Evolutionary conservation across 768 basidiomycete species (phyloP), one percentile per base, ranked within the genome.

Genomic region (Pisolithus marmoratus): DNA sequence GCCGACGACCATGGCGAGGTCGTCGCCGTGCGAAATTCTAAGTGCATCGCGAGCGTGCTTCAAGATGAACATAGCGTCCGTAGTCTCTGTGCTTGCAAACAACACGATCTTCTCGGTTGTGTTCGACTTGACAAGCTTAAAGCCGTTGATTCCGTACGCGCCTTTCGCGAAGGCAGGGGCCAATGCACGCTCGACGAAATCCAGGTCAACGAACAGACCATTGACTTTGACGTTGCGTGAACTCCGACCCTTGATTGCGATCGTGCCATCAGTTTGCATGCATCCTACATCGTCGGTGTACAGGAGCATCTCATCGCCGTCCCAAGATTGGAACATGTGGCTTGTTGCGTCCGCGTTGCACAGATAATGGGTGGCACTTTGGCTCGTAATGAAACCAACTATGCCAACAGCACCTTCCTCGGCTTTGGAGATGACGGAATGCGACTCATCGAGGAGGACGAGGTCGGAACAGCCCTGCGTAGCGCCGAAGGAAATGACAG

Each of bases 181-280:
- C 53, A 66, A 47, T 27, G 59, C 59, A 15, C 61, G 64, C 50
- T 66, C 63, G 36, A 64, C 56, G 46, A 58, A 60, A 43, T 66
- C 65, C 36, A 66, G 42, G 49, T 66, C 65, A 14, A 66, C 41
- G 51, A 66, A 66, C 38, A 66, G 36, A 8, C 65, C 65, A 23
- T 66, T 64, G 20, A 66, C 50, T 36, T 66, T 64, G 47, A 64
- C 65, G 41, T 63, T 66, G 50, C 63, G 62, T 12, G 63, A 66
- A 48, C 63, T 64, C 9, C 65, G 60, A 38, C 64, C 61, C 0
- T 60, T 58, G 55, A 66, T 62, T 7, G 31, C 49, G 37, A 66
- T 61, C 27, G 61, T 62, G 17, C 65, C 65, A 24, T 66, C 65
- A 19, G 55, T 51, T n/a, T 58, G 54, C 53, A 66, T 59, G 38